These are phyloP conservation scores for Coemansia sp. DNA, from an alignment of 192 early-diverging fungal species.

Conservation along the genomic window DNA sequence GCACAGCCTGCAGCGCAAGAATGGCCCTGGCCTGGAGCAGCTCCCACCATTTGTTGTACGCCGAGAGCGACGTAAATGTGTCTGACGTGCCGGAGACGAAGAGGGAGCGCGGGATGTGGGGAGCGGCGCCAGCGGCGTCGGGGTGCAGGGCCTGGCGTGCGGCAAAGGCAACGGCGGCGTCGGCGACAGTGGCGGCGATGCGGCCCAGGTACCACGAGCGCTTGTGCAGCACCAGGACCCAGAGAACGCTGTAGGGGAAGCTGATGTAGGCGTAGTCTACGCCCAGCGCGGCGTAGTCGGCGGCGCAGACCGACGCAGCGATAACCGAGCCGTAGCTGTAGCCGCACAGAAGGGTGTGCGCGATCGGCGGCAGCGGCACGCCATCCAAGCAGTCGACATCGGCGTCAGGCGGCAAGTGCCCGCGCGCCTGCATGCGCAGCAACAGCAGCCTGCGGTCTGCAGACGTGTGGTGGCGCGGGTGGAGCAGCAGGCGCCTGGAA, in stretches of 20 bases:
- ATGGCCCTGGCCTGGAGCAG: slow-evolving; percentile 25
- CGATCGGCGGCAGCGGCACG: slow-evolving; percentile 40
- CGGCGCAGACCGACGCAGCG: slow-evolving; percentile 25
- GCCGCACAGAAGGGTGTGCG: slow-evolving; percentile 39
- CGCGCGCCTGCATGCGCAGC: slow-evolving; percentile 44
- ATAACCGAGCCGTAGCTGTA: slow-evolving; percentile 55
- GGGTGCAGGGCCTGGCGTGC: neutral
- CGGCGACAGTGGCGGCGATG: slow-evolving; percentile 25
- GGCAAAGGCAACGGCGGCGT: slow-evolving; percentile 20
- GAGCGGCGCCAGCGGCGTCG: neutral
- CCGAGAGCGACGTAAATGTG: slow-evolving; percentile 32
- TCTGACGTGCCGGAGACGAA: slow-evolving; percentile 44
- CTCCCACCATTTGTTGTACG: slow-evolving; percentile 45
- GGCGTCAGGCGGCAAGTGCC: slow-evolving; percentile 17
- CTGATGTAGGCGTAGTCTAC: slow-evolving; percentile 51
- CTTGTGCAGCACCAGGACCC: slow-evolving; percentile 40
- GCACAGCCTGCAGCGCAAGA: slow-evolving; percentile 13
- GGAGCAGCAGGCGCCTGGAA: slow-evolving; percentile 27
- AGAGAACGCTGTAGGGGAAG: slow-evolving; percentile 52
- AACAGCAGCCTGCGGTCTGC: slow-evolving; percentile 24
- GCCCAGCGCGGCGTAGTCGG: slow-evolving; percentile 36
- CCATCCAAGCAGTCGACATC: slow-evolving; percentile 14
- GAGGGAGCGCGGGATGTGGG: slow-evolving; percentile 30
- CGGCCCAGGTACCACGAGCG: slow-evolving; percentile 41
- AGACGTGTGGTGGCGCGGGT: slow-evolving; percentile 27